Evolutionary conservation across 192 early-diverging fungal species (phyloP).

Genomic region (Mortierella alpina): DNA sequence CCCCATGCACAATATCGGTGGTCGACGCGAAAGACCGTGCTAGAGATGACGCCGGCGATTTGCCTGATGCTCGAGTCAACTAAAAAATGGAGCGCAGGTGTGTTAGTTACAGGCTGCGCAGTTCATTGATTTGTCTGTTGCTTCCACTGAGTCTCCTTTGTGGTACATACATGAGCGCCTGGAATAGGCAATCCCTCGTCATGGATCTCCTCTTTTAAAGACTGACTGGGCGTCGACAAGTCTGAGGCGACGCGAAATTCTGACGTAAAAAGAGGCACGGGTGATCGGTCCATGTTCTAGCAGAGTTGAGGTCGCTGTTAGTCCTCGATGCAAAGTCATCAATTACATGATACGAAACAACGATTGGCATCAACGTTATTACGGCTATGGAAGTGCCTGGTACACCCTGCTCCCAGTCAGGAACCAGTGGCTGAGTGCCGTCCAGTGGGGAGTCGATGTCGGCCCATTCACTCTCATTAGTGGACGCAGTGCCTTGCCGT

Average conservation of each 20-base stretch:
- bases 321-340: too few relatives aligned
- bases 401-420: constrained; percentile 3
- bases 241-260: not conserved
- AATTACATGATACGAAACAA: too few relatives aligned
- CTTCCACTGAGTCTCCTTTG: not conserved
- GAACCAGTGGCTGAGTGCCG: not conserved
- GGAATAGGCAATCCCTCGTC: not conserved
- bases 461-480: constrained; percentile 16
- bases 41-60: constrained; percentile 21
- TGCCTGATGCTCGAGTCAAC: not conserved
- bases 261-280: not conserved
- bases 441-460: constrained; percentile 15
- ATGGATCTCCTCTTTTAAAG: not conserved
- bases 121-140: not conserved
- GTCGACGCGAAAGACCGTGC: constrained; percentile 9
- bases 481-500: not conserved
- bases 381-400: not conserved
- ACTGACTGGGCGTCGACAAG: not conserved
- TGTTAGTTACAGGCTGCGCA: not conserved
- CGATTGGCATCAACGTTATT: too few relatives aligned
- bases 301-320: too few relatives aligned
- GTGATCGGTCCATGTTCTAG: not conserved
- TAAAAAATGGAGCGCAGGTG: not conserved
- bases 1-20: constrained; percentile 3
- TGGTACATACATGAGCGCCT: not conserved